Evolutionary conservation across 2,329 filamentous ascomycete genomes (phyloP).

Genomic region (Exophiala oligosperma): DNA sequence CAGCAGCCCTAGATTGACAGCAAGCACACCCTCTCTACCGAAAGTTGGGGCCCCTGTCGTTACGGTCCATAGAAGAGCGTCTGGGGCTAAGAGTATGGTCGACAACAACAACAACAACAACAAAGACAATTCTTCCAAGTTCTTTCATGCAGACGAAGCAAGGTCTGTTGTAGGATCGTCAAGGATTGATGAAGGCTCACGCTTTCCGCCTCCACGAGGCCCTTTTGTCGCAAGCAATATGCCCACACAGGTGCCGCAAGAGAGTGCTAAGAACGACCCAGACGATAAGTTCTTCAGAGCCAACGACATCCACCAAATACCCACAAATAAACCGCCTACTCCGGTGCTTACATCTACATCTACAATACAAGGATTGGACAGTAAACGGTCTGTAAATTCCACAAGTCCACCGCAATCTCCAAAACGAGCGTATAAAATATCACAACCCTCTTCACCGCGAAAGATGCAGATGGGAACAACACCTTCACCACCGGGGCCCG

Average conservation of each 20-base stretch:
- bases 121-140: constrained; percentile 57
- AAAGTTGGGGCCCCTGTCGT: constrained; percentile 13
- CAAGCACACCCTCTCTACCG: constrained; percentile 14
- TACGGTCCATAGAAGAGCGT: constrained; percentile 28
- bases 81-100: constrained; percentile 40
- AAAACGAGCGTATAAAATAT: constrained; percentile 2
- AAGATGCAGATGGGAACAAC: constrained; percentile 2
- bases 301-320: constrained; percentile 59
- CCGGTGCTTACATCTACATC: constrained; percentile 2
- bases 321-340: neutral
- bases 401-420: constrained; percentile 18
- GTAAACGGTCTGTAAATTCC: neutral
- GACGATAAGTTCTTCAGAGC: constrained; percentile 63
- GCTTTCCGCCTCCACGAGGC: constrained; percentile 27
- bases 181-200: constrained; percentile 34
- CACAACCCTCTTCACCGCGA: constrained; percentile 13
- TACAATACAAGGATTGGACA: neutral
- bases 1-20: constrained; percentile 13
- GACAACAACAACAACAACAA: constrained; percentile 38
- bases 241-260: neutral
- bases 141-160: constrained; percentile 88
- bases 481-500: constrained; percentile 3
- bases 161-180: constrained; percentile 48
- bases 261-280: constrained; percentile 48
- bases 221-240: constrained; percentile 28